These are phyloP conservation scores for Pestalotiopsis sp. DNA, from an alignment of 2,329 filamentous ascomycete species.

Conservation along the genomic window DNA sequence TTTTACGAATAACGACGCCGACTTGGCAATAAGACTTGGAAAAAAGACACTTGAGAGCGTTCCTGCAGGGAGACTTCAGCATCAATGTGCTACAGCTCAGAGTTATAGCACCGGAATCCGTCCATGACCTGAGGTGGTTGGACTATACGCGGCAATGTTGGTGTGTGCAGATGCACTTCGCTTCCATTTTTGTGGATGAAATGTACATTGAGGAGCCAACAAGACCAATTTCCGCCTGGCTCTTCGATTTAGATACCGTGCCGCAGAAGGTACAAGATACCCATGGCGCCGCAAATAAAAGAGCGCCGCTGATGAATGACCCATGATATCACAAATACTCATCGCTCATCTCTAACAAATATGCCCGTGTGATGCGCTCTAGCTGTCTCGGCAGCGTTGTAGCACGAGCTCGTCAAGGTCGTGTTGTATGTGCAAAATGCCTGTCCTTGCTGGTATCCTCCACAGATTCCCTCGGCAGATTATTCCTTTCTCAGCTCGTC, in stretches of 20 bases:
- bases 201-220: slow-evolving; percentile 5
- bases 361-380: not conserved
- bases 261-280: slow-evolving; percentile 5
- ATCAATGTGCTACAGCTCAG: not conserved
- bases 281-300: not conserved
- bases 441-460: not conserved
- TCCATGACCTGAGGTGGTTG: not conserved
- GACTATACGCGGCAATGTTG: not conserved
- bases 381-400: not conserved
- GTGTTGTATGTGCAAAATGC: not conserved
- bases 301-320: not conserved
- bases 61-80: not conserved
- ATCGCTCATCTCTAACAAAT: not conserved
- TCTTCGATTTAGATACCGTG: not conserved
- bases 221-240: slow-evolving; percentile 1
- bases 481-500: not conserved
- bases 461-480: not conserved
- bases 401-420: not conserved
- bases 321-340: not conserved
- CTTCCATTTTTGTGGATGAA: slow-evolving; percentile 21
- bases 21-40: not conserved
- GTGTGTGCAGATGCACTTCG: not conserved
- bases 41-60: not conserved
- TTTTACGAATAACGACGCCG: slow-evolving; percentile 7
- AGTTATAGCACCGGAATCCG: not conserved